phyloP scores from a whole-genome alignment of 2,329 filamentous ascomycete species.

The Pseudogymnoascus sp. region DNA sequence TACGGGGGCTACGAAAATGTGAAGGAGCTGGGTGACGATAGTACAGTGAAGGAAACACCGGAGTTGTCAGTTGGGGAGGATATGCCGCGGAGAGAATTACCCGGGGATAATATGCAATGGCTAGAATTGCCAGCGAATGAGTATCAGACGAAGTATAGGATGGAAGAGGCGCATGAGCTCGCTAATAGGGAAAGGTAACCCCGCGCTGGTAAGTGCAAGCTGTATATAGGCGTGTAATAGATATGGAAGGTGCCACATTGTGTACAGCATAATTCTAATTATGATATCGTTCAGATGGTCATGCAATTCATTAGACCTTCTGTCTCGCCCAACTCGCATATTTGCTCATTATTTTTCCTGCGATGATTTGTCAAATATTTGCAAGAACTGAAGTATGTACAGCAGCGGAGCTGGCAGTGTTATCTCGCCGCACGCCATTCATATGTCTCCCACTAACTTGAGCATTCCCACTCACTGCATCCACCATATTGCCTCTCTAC shows the following conservation, averaged over 20 bases:
- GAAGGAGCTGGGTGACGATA: neutral
- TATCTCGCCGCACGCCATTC: neutral
- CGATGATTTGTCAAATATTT: neutral
- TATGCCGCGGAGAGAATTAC: neutral
- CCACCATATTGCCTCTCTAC: neutral
- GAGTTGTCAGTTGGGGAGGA: neutral
- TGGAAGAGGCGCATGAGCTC: neutral
- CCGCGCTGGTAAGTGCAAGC: neutral
- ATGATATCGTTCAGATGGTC: neutral
- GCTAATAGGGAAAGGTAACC: neutral
- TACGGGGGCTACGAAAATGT: neutral
- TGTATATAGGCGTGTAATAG: neutral
- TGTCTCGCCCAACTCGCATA: too few relatives aligned
- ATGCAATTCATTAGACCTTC: neutral
- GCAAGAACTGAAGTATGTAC: constrained; percentile 5
- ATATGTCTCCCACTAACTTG: neutral
- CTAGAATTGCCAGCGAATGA: neutral
- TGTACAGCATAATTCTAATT: neutral
- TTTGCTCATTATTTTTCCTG: neutral
- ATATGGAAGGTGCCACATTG: neutral
- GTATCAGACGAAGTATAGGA: neutral
- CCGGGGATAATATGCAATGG: neutral
- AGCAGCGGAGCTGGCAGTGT: neutral
- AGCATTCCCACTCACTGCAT: neutral
- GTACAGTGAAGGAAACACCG: neutral